Percentiles rank a stretch among this genome's conserved stretches.
Conservation (phyloP, 495 filamentous ascomycete species). For the Hypomontagnella monticulosa region DNA sequence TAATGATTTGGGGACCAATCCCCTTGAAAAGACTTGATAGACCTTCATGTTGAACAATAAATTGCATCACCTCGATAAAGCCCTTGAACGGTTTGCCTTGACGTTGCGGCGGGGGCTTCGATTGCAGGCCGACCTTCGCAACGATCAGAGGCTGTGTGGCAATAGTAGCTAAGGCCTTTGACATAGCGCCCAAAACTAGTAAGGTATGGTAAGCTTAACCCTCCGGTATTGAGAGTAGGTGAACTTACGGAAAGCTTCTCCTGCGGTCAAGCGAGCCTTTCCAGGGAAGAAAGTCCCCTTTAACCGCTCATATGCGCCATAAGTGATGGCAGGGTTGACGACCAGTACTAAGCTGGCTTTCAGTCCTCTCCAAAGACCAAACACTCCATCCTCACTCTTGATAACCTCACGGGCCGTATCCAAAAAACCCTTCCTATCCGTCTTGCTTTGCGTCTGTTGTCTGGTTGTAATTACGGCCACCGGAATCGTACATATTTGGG, state of each 20-base stretch:
- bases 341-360: slow-evolving; percentile 98
- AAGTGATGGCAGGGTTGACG: slow-evolving; percentile 97
- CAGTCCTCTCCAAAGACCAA: slow-evolving; percentile 91
- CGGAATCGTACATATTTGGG: slow-evolving; percentile 95
- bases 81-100: slow-evolving; percentile 94
- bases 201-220: slow-evolving; percentile 19
- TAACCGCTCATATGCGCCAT: slow-evolving; percentile 94
- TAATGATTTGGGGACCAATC: slow-evolving; percentile 91
- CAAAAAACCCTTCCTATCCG: slow-evolving; percentile 84
- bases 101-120: slow-evolving; percentile 82
- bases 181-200: slow-evolving; percentile 88
- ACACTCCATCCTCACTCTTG: slow-evolving; percentile 86
- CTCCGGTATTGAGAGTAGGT: not conserved
- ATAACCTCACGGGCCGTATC: slow-evolving; percentile 92
- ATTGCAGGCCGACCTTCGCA: slow-evolving; percentile 96
- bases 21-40: slow-evolving; percentile 88
- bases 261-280: slow-evolving; percentile 78
- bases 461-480: slow-evolving; percentile 94
- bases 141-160: slow-evolving; percentile 96
- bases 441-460: slow-evolving; percentile 89
- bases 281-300: slow-evolving; percentile 81
- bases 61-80: slow-evolving; percentile 93
- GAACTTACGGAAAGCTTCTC: slow-evolving; percentile 89
- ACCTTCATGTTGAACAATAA: slow-evolving; percentile 90
- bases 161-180: slow-evolving; percentile 92